Conservation (phyloP, 2,329 filamentous ascomycete species). For the Diaporthe ilicicola region DNA sequence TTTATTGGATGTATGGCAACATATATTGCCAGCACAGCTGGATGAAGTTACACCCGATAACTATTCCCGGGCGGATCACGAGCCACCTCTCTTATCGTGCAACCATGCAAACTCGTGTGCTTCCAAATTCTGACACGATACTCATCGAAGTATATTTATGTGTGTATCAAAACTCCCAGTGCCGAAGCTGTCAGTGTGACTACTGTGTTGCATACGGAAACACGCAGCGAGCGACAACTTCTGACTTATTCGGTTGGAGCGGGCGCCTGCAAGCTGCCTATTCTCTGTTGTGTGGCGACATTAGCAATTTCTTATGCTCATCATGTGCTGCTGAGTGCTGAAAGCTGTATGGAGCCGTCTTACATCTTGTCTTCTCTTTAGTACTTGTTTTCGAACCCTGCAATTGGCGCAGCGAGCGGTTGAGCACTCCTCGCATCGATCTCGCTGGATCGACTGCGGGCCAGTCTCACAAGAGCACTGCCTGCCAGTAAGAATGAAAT, state of each 20-base stretch:
- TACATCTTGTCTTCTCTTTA: neutral
- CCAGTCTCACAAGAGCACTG: neutral
- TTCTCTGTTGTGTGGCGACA: too few species aligned
- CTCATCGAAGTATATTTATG: too few species aligned
- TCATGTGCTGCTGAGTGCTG: too few species aligned
- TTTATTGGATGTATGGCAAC: too few species aligned
- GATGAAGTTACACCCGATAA: too few species aligned
- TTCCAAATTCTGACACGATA: too few species aligned
- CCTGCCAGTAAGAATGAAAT: neutral
- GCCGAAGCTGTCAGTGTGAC: neutral
- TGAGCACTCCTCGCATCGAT: neutral
- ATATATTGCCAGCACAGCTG: too few species aligned
- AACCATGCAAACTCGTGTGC: too few species aligned
- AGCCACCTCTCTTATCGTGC: too few species aligned
- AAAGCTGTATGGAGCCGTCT: too few species aligned
- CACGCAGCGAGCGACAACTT: neutral
- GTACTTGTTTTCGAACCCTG: neutral
- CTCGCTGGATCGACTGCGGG: neutral
- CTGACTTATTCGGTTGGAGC: neutral
- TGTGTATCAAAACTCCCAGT: neutral
- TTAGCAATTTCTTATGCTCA: too few species aligned
- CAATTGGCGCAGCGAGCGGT: neutral
- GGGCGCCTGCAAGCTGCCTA: neutral
- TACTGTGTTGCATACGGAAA: neutral
- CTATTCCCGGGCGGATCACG: too few species aligned